These are phyloP conservation scores for Amauroascus niger DNA, from an alignment of 2,329 filamentous ascomycete genomes.

Conservation along the genomic window DNA sequence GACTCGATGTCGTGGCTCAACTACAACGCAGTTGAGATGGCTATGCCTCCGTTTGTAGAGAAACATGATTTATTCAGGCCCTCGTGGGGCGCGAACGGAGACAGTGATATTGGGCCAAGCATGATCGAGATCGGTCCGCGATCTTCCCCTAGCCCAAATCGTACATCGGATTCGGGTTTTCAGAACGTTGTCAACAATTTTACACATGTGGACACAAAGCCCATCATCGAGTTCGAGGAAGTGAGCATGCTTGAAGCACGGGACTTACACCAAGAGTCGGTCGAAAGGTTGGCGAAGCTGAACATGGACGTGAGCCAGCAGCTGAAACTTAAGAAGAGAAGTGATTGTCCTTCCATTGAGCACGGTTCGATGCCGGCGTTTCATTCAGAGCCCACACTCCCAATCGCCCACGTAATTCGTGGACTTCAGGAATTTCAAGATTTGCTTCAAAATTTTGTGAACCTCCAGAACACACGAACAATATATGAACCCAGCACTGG, in stretches of 20 bases:
- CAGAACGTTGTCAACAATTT: neutral
- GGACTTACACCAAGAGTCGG: neutral
- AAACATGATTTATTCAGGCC: neutral
- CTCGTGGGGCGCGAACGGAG: neutral
- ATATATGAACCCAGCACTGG: neutral
- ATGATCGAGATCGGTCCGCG: neutral
- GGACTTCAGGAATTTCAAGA: constrained; percentile 9
- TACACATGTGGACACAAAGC: neutral
- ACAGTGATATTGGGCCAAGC: neutral
- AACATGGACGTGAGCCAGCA: constrained; percentile 4
- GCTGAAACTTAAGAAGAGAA: neutral
- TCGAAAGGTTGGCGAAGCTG: constrained; percentile 3
- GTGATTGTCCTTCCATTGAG: neutral
- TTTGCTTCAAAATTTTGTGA: constrained; percentile 7
- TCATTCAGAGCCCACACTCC: neutral
- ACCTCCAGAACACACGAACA: neutral
- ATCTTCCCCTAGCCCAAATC: neutral
- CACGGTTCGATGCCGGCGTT: neutral
- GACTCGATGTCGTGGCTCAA: constrained; percentile 7
- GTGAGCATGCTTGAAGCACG: neutral
- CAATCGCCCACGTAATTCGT: constrained; percentile 4
- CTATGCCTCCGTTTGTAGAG: neutral
- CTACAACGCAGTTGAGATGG: constrained; percentile 5
- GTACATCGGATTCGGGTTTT: neutral
- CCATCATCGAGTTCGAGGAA: neutral